Percentiles rank a stretch among this genome's conserved stretches.
Conservation (phyloP, 768 basidiomycete species). For the Cubamyces sp. region DNA sequence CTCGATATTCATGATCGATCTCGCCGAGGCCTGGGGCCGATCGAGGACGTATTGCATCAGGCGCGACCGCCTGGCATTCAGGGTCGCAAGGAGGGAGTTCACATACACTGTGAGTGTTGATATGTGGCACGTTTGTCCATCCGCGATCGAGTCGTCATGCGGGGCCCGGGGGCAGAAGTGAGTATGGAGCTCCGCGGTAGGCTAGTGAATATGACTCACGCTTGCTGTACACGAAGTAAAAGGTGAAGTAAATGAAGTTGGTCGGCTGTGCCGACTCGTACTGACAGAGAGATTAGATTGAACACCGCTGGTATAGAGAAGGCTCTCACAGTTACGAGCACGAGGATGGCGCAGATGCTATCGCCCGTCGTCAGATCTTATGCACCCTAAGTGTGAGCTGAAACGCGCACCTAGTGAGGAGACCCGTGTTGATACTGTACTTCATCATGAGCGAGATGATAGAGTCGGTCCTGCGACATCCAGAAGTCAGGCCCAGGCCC, state of each 20-base stretch:
- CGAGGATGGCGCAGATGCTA: slow-evolving; percentile 20
- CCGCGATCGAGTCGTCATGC: too few species aligned
- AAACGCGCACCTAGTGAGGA: slow-evolving; percentile 25
- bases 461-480: slow-evolving; percentile 23
- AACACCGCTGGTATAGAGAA: too few species aligned
- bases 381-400: too few species aligned
- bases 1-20: not conserved
- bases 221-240: slow-evolving; percentile 29
- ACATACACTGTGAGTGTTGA: slow-evolving; percentile 15
- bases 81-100: slow-evolving; percentile 22
- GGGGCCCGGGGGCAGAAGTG: too few species aligned
- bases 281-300: not conserved
- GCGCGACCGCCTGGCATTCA: slow-evolving; percentile 12
- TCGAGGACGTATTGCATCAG: not conserved
- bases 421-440: slow-evolving; percentile 28
- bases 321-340: slow-evolving; percentile 19
- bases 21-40: not conserved
- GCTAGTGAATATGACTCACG: slow-evolving; percentile 6
- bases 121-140: too few species aligned
- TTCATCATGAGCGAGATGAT: slow-evolving; percentile 20
- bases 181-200: too few species aligned
- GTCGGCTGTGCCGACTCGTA: slow-evolving; percentile 15
- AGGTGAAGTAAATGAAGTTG: slow-evolving; percentile 25
- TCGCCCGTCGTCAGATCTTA: too few species aligned
- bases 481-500: not conserved